Evolutionary conservation across 2,329 filamentous ascomycete genomes (phyloP).

Genomic region (Rhynchosporium agropyri): DNA sequence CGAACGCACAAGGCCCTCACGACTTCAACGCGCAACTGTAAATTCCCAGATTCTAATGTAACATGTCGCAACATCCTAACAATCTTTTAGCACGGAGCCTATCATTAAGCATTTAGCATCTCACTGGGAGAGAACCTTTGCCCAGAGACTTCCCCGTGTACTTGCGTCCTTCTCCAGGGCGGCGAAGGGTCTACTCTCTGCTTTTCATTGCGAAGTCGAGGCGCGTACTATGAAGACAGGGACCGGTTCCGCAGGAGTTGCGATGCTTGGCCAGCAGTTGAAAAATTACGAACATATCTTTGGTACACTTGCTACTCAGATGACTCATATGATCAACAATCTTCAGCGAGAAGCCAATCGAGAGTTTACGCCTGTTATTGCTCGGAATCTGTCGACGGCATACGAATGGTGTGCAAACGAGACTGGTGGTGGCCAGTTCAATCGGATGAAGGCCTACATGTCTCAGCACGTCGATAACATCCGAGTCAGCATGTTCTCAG

Average conservation of each 20-base stretch:
- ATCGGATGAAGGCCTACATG: slow-evolving; percentile 57
- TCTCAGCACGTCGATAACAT: slow-evolving; percentile 45
- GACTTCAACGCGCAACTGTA: slow-evolving; percentile 47
- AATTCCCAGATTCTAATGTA: background rate
- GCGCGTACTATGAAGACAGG: slow-evolving; percentile 45
- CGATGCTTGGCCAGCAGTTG: slow-evolving; percentile 43
- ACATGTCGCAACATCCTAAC: background rate
- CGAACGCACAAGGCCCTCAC: slow-evolving; percentile 44
- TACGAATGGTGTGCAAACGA: slow-evolving; percentile 52
- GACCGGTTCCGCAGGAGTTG: slow-evolving; percentile 44
- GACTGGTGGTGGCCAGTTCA: slow-evolving; percentile 49
- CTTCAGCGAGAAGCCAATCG: slow-evolving; percentile 56
- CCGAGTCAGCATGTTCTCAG: slow-evolving; percentile 53
- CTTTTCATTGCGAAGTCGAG: slow-evolving; percentile 49
- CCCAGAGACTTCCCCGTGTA: slow-evolving; percentile 46
- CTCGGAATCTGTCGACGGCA: slow-evolving; percentile 47
- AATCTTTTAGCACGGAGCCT: slow-evolving; percentile 22
- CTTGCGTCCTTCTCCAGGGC: slow-evolving; percentile 44
- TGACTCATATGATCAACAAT: slow-evolving; percentile 46
- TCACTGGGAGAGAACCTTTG: slow-evolving; percentile 43
- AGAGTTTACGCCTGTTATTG: slow-evolving; percentile 54
- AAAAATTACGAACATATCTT: slow-evolving; percentile 48
- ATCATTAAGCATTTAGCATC: slow-evolving; percentile 33
- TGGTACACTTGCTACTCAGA: slow-evolving; percentile 41
- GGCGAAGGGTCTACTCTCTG: slow-evolving; percentile 41